Evolutionary conservation across 2,329 filamentous ascomycete genomes (phyloP).

Genomic region (Knufia petricola): DNA sequence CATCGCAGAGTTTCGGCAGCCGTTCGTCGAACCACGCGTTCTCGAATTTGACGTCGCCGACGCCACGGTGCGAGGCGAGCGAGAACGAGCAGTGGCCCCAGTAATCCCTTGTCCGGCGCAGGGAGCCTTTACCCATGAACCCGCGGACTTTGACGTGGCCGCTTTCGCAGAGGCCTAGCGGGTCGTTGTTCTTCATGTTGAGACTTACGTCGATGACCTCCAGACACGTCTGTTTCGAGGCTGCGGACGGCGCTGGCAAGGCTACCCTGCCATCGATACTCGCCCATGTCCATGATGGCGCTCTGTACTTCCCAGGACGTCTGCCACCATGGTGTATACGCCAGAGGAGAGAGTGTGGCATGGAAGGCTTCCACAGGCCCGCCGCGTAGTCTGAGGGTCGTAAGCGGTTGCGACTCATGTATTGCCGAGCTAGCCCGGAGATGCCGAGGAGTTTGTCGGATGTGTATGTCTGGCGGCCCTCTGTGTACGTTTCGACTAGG

Average conservation of each 20-base stretch:
- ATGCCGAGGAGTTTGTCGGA: slow-evolving; percentile 23
- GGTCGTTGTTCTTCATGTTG: slow-evolving; percentile 16
- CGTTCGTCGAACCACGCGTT: slow-evolving; percentile 22
- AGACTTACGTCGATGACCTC: slow-evolving; percentile 20
- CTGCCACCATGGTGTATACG: slow-evolving; percentile 16
- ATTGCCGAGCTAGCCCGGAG: slow-evolving; percentile 20
- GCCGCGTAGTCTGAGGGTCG: slow-evolving; percentile 19
- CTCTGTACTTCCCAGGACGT: slow-evolving; percentile 18
- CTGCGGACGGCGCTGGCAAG: slow-evolving; percentile 16
- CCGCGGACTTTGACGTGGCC: slow-evolving; percentile 19
- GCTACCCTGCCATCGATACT: slow-evolving; percentile 22
- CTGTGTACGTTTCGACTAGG: slow-evolving; percentile 22
- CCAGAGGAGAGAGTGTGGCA: slow-evolving; percentile 22
- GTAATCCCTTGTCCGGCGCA: slow-evolving; percentile 21
- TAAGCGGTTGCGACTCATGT: slow-evolving; percentile 19
- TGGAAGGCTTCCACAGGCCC: slow-evolving; percentile 20
- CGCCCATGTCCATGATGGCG: slow-evolving; percentile 23
- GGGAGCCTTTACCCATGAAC: slow-evolving; percentile 21
- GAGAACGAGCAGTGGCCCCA: slow-evolving; percentile 20
- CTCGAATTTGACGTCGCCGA: slow-evolving; percentile 17
- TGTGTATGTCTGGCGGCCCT: slow-evolving; percentile 18
- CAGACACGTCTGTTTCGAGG: slow-evolving; percentile 19
- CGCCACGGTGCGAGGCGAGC: not conserved
- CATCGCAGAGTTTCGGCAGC: slow-evolving; percentile 19
- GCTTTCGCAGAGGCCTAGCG: slow-evolving; percentile 17